Evolutionary conservation across 129 eudicot species (phyloP), one percentile per base, ranked within the genome.

Genomic region (Artemisia argyi): DNA sequence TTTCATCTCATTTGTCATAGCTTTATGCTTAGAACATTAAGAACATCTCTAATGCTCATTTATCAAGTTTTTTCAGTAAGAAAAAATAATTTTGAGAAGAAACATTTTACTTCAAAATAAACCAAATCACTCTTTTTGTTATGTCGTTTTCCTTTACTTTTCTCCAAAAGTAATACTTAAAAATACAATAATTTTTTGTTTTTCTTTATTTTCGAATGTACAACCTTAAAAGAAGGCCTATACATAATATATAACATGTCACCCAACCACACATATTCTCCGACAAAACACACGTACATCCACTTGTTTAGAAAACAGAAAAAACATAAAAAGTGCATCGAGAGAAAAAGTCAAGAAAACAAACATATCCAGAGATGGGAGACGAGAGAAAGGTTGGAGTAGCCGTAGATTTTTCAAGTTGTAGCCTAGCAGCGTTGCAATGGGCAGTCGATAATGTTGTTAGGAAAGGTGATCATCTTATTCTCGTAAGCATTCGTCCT

Each of bases 381-480:
- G 88, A 75, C 3, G 75, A n/a, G 57, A 83, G 95, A 71, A 89
- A 82, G 76, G 79, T 92, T 2, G 98, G 96, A 20, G 88, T 92
- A 32, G 98, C 98, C 0, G 84, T 92, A 47, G 98, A 92, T 82
- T 92, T 89, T 88, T 89, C 98, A 13, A 32, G 47, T 18, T 78
- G 98, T 61, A 89, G 98, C 86, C 78, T 76, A 75, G 76, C 76
- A 65, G 94, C 95, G 1, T 51, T 83, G 60, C 13, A 49, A 69
- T 92, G 98, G 98, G 91, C 91, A 0, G 28, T 87, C 30, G 84
- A 87, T 30, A 92, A 92, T 79, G 18, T 89, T 46, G 71, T 48
- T 11, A 66, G 88, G 11, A 73, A 76, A 58, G 95, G 95, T 2
- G 98, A 92, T 81, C 86, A 87, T 32, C 91, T 92, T 1, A 80